Evolutionary conservation across 805 yeast species (phyloP).

Genomic region (Cyberlindnera amylophila): DNA sequence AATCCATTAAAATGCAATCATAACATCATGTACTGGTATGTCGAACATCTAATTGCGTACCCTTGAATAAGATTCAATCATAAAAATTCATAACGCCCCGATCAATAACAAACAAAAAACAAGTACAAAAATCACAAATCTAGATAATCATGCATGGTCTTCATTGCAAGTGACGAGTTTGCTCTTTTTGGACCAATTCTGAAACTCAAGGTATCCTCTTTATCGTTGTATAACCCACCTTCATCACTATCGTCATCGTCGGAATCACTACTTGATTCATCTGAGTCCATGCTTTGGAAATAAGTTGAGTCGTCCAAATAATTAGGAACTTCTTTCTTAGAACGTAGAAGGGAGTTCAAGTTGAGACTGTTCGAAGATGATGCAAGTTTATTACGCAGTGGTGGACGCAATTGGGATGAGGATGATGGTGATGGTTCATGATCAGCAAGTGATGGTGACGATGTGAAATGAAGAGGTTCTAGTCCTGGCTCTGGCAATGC

Average conservation of each 20-base stretch:
- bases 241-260: slow-evolving; percentile 15
- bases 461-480: not conserved
- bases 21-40: too few species aligned
- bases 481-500: not conserved
- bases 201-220: slow-evolving; percentile 21
- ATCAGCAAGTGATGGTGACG: slow-evolving; percentile 6
- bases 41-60: too few species aligned
- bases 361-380: slow-evolving; percentile 22
- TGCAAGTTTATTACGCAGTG: slow-evolving; percentile 13
- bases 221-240: slow-evolving; percentile 23
- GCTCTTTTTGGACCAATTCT: slow-evolving; percentile 24
- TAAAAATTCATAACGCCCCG: too few species aligned
- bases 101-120: not conserved
- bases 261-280: slow-evolving; percentile 12
- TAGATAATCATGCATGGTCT: slow-evolving; percentile 23
- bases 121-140: slow-evolving; percentile 16
- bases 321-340: slow-evolving; percentile 24
- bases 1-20: too few species aligned
- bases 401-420: slow-evolving; percentile 12
- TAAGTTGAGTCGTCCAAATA: slow-evolving; percentile 26
- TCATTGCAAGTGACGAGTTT: slow-evolving; percentile 19
- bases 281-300: slow-evolving; percentile 24
- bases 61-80: too few species aligned
- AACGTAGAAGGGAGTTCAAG: slow-evolving; percentile 19
- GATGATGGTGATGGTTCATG: not conserved